phyloP scores from a whole-genome alignment of 73 alveolate species.

The Paramecium sexaurelia region DNA sequence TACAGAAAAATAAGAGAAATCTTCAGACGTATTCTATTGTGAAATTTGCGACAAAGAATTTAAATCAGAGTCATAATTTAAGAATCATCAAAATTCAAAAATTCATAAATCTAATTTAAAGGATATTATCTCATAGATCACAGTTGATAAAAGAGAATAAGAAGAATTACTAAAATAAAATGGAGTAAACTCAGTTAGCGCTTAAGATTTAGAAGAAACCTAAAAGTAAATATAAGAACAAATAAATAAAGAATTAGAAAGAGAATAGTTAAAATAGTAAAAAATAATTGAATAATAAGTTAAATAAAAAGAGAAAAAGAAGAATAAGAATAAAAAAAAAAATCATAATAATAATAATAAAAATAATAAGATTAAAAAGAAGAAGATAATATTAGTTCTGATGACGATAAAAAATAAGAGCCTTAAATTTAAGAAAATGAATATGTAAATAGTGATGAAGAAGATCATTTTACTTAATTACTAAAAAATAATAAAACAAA shows the following conservation, averaged over 20 bases:
- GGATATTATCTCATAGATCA: conserved; percentile 5
- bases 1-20: conserved; percentile 53
- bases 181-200: neutral
- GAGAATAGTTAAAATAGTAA: neutral
- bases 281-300: neutral
- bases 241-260: conserved; percentile 19
- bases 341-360: neutral
- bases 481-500: conserved; percentile 59
- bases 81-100: conserved; percentile 81
- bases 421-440: neutral
- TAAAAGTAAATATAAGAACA: neutral
- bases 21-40: conserved; percentile 73
- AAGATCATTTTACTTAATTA: conserved; percentile 24
- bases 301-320: conserved; percentile 19
- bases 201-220: neutral
- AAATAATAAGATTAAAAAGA: conserved; percentile 4
- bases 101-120: conserved; percentile 80
- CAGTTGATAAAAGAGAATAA: conserved; percentile 30
- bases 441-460: conserved; percentile 63
- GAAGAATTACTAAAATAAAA: conserved; percentile 7
- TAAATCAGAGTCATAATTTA: conserved; percentile 81
- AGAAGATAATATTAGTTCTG: neutral
- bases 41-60: conserved; percentile 84
- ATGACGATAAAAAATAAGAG: neutral
- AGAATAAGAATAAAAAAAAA: neutral